Conservation (phyloP, 2,329 filamentous ascomycete genomes). For the Leptographium galeiforme region DNA sequence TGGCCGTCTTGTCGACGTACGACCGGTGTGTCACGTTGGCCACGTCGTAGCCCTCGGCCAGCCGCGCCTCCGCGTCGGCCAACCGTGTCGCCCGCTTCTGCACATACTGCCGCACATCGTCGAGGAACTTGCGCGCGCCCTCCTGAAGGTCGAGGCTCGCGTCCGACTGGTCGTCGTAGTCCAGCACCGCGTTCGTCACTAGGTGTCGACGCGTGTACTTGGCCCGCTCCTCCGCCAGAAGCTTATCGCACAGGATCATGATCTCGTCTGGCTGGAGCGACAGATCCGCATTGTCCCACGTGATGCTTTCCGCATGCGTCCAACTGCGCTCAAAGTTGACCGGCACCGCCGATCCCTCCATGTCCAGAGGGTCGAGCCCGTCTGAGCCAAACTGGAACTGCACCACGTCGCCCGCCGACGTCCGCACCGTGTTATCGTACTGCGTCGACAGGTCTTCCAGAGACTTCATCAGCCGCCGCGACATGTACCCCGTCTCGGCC, state of each 20-base stretch:
- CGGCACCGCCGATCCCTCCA: slow-evolving; percentile 87
- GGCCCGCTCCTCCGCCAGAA: slow-evolving; percentile 53
- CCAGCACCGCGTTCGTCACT: slow-evolving; percentile 46
- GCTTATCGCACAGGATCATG: slow-evolving; percentile 49
- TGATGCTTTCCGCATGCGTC: slow-evolving; percentile 63
- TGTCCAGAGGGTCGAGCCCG: slow-evolving; percentile 88
- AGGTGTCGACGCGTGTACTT: slow-evolving; percentile 50
- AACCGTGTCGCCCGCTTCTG: slow-evolving; percentile 47
- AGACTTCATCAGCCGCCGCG: slow-evolving; percentile 92
- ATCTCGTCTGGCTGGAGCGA: slow-evolving; percentile 67
- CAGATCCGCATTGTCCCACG: slow-evolving; percentile 64
- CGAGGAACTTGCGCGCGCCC: slow-evolving; percentile 68
- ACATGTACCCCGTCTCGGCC: slow-evolving; percentile 98
- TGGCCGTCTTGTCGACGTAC: slow-evolving; percentile 60
- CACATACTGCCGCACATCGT: slow-evolving; percentile 64
- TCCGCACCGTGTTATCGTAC: slow-evolving; percentile 91
- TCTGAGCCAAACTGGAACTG: slow-evolving; percentile 98
- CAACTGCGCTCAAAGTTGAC: slow-evolving; percentile 89
- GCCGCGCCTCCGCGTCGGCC: slow-evolving; percentile 32
- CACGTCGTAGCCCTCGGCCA: slow-evolving; percentile 17
- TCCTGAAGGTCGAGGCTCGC: slow-evolving; percentile 66
- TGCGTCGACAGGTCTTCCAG: slow-evolving; percentile 86
- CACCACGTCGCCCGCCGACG: slow-evolving; percentile 75
- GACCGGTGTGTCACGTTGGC: slow-evolving; percentile 19
- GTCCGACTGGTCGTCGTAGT: slow-evolving; percentile 57